Evolutionary conservation across 176 grass and related monocot genomes (phyloP).

Genomic region (Microstegium vimineum): DNA sequence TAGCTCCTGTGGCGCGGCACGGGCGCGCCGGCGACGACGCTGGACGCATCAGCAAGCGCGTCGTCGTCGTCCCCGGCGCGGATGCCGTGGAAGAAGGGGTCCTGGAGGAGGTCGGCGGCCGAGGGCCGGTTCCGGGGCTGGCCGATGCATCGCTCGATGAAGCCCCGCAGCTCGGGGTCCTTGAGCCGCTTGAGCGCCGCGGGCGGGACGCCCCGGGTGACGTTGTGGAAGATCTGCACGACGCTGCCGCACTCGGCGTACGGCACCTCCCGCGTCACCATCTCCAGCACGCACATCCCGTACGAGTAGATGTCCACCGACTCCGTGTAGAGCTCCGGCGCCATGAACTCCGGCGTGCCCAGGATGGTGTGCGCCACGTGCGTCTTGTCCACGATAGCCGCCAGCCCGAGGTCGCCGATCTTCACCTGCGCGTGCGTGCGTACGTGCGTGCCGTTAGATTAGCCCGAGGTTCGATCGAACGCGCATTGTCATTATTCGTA

Average conservation of each 20-base stretch:
- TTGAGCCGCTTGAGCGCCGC: slow-evolving; percentile 53
- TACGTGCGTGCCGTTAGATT: not conserved
- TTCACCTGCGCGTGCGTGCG: slow-evolving; percentile 47
- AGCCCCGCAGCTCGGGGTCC: slow-evolving; percentile 60
- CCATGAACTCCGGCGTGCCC: slow-evolving; percentile 98
- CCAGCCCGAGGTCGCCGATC: slow-evolving; percentile 93
- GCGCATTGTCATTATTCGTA: not conserved
- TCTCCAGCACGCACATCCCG: slow-evolving; percentile 94
- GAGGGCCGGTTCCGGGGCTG: slow-evolving; percentile 56
- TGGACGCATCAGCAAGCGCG: not conserved
- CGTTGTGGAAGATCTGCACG: slow-evolving; percentile 69
- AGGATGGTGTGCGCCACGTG: slow-evolving; percentile 83
- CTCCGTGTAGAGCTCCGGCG: slow-evolving; percentile 92
- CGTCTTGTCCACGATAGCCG: slow-evolving; percentile 76
- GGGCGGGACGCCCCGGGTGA: slow-evolving; percentile 45
- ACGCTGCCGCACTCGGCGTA: slow-evolving; percentile 83
- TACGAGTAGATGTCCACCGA: slow-evolving; percentile 97
- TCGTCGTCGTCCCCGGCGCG: slow-evolving; percentile 31
- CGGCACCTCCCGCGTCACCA: slow-evolving; percentile 93
- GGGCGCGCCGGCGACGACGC: not conserved
- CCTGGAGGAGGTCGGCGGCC: slow-evolving; percentile 65
- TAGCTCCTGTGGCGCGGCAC: slow-evolving; percentile 20
- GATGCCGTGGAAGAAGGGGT: slow-evolving; percentile 73
- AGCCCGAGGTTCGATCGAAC: not conserved
- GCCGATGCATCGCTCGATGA: slow-evolving; percentile 83